Base-by-base conservation (phyloP, 2,329 filamentous ascomycete genomes). In the Rutstroemia sydowiana region DNA sequence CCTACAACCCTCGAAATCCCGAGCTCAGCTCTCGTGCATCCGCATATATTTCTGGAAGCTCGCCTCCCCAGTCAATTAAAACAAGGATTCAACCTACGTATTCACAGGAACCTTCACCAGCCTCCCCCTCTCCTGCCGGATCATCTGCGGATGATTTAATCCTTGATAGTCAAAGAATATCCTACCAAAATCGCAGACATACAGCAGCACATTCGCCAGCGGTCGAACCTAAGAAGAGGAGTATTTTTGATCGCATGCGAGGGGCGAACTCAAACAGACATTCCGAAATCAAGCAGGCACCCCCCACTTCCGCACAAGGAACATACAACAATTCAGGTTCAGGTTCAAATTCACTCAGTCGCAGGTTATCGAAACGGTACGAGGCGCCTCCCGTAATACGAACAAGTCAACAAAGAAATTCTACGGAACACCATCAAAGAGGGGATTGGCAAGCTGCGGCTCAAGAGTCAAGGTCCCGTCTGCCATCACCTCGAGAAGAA, bases 351-450 rank as follows among this genome's bases (percentile, higher is more conserved):
- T 73, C 73, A 46, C 66, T 81, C 44, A 71, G 68, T 58, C 78
- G 78, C 57, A 72, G 77, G 59, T 72, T 75, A 30, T 84, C 81
- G 41, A 82, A 70, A 73, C 78, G 62, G 69, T 76, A 65, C 77
- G 76, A 73, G 72, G 75, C 66, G 64, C 69, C 59, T 62, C 67
- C 60, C 59, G 45, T 48, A 9, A 55, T 75, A 57, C 71, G 71
- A 62, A 74, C 73, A 48, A 52, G 63, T 37, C 67, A 69, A 57
- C 69, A 73, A 59, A 61, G 63, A 8, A 63, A 61, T 9, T 66
- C 63, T 37, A 60, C 67, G 18, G 69, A 70, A 43, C 70, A 71
- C 48, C 70, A 70, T 50, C 70, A 70, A 54, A 71, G 69, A 45
- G 40, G 53, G 34, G 61, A 62, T 48, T 62, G 61, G 59, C 58